Percentiles rank a stretch among this genome's conserved stretches.
phyloP scores from a whole-genome alignment of 2,329 filamentous ascomycete species.

The Decorospora gaudefroyi region DNA sequence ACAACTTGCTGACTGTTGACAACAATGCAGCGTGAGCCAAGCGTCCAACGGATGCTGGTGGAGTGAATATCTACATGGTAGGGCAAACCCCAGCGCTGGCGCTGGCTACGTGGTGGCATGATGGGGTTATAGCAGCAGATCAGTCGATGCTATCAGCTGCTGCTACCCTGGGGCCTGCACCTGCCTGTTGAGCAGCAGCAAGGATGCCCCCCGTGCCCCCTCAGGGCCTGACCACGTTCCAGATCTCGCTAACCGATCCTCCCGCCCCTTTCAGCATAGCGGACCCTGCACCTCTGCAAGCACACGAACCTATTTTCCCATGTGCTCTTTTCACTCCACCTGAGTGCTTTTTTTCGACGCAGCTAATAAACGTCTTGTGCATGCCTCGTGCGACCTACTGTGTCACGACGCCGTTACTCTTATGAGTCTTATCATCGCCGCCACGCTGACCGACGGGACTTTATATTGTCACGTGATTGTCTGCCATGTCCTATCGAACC shows the following conservation, averaged over 20 bases:
- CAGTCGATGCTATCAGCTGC: constrained; percentile 9
- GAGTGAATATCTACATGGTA: neutral
- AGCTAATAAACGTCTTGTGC: too few species aligned
- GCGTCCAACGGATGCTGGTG: constrained; percentile 3
- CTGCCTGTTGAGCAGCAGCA: constrained; percentile 9
- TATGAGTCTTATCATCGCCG: neutral
- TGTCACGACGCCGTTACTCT: neutral
- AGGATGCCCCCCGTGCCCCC: constrained; percentile 13
- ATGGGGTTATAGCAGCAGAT: constrained; percentile 6
- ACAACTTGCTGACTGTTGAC: neutral
- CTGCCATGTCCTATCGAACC: neutral
- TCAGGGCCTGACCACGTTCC: constrained; percentile 15
- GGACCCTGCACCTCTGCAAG: neutral
- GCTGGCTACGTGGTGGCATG: constrained; percentile 2
- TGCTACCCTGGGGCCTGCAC: constrained; percentile 12
- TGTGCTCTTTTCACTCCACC: constrained; percentile 3
- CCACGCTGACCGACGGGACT: neutral
- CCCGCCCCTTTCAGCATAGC: neutral
- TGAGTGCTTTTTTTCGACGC: too few species aligned
- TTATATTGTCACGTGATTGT: too few species aligned
- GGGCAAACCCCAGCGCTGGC: neutral
- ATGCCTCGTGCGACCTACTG: neutral
- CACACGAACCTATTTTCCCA: constrained; percentile 1
- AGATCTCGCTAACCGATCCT: constrained; percentile 14
- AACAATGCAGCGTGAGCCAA: neutral